Evolutionary conservation across 202 grass and related monocot species (phyloP).

Genomic region (Elaeis oleifera): DNA sequence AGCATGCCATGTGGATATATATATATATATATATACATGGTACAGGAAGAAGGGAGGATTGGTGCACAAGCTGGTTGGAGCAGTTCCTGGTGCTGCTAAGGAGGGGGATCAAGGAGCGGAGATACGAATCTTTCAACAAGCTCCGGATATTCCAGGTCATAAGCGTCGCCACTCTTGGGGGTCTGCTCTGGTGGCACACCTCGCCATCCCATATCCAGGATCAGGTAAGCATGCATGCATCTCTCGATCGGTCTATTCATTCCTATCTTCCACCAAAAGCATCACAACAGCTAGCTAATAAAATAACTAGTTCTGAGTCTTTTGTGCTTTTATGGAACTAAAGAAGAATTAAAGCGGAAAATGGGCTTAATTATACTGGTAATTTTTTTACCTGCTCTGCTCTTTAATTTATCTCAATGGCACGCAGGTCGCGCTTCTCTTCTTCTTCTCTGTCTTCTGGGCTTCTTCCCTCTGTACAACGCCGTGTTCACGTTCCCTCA

Average conservation of each 20-base stretch:
- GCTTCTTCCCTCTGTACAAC: slow-evolving; percentile 98
- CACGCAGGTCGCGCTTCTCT: slow-evolving; percentile 62
- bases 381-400: neutral
- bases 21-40: too few species aligned
- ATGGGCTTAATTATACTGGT: too few species aligned
- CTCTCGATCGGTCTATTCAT: too few species aligned
- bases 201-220: slow-evolving; percentile 76
- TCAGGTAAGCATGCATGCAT: slow-evolving; percentile 13
- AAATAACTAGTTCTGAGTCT: too few species aligned
- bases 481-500: slow-evolving; percentile 88
- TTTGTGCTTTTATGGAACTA: too few species aligned
- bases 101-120: slow-evolving; percentile 75
- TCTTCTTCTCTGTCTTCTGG: slow-evolving; percentile 99
- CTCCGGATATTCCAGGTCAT: slow-evolving; percentile 95
- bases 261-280: too few species aligned
- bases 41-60: slow-evolving; percentile 26
- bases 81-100: slow-evolving; percentile 72
- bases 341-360: too few species aligned
- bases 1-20: too few species aligned
- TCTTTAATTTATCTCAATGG: neutral
- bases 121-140: slow-evolving; percentile 93
- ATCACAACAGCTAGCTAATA: too few species aligned
- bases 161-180: slow-evolving; percentile 73
- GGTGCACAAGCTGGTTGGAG: slow-evolving; percentile 76
- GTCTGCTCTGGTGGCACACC: slow-evolving; percentile 92